These are phyloP conservation scores for Vitis hybrid DNA, from an alignment of 177 flowering plant genomes.

Conservation along the genomic window DNA sequence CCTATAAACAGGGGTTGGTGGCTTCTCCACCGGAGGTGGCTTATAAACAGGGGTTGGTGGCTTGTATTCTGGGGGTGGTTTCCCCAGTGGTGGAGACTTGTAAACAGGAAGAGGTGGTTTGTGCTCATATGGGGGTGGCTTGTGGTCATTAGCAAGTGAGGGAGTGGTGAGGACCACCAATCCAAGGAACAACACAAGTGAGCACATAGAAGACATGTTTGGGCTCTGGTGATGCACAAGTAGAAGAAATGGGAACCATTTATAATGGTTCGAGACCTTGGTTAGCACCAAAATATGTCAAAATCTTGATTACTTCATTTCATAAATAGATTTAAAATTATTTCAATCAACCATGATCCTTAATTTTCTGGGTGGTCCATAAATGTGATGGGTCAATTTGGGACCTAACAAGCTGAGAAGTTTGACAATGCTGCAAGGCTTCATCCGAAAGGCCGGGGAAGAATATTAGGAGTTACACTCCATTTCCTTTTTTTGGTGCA, in stretches of 20 bases:
- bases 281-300: not conserved
- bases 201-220: not conserved
- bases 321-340: no score
- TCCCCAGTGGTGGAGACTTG: not conserved
- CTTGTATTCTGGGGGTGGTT: not conserved
- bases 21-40: not conserved
- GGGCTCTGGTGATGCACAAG: slow-evolving; percentile 2
- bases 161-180: slow-evolving; percentile 2
- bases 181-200: not conserved
- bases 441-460: no score
- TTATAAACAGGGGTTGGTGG: not conserved
- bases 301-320: no score
- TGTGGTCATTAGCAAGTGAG: not conserved
- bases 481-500: no score
- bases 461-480: no score
- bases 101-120: not conserved
- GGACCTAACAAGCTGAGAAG: not conserved
- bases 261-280: not conserved
- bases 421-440: no score
- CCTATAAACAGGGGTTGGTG: not conserved
- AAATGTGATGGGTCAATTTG: not conserved
- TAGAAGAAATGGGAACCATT: not conserved
- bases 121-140: no score
- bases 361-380: not conserved
- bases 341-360: no score